Percentiles rank a stretch among this genome's conserved stretches.
phyloP scores from a whole-genome alignment of 352 stramenopile genomes.

The Pythium periplocum region DNA sequence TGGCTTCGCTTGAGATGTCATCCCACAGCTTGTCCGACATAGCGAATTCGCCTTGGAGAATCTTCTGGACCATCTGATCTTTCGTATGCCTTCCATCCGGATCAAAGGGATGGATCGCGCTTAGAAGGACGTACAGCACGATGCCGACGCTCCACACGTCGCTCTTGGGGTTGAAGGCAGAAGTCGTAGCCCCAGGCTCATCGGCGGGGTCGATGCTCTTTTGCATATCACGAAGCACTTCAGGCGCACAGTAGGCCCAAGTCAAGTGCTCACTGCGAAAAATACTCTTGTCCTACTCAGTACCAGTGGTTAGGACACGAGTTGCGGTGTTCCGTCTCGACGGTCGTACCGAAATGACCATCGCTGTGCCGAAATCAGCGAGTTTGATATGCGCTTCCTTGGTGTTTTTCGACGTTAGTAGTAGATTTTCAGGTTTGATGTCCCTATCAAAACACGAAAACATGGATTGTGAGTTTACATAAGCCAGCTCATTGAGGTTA shows the following conservation, averaged over 20 bases:
- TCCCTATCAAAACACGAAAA: constrained; percentile 26
- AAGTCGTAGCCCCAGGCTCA: not conserved
- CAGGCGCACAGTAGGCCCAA: constrained; percentile 63
- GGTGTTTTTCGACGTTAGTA: constrained; percentile 67
- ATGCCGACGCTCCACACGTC: constrained; percentile 88
- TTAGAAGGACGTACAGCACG: constrained; percentile 88
- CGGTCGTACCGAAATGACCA: constrained; percentile 13
- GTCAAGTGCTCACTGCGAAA: constrained; percentile 42
- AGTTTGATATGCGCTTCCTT: constrained; percentile 73
- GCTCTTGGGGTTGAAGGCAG: constrained; percentile 24
- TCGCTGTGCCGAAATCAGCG: constrained; percentile 81
- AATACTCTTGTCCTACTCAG: constrained; percentile 28
- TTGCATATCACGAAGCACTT: constrained; percentile 38
- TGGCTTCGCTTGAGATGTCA: constrained; percentile 42
- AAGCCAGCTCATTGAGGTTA: no score
- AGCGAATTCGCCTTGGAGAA: constrained; percentile 35
- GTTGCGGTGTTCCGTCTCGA: no score
- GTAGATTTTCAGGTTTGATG: constrained; percentile 84
- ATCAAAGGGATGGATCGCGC: constrained; percentile 73
- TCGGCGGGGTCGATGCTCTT: constrained; percentile 13
- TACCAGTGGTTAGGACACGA: no score
- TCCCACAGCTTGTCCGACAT: constrained; percentile 39
- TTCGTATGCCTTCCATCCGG: constrained; percentile 54
- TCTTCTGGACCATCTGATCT: constrained; percentile 68
- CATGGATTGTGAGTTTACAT: no score